Percentiles rank a stretch among this genome's conserved stretches.
phyloP scores from a whole-genome alignment of 2,329 filamentous ascomycete species.

The Microdochium trichocladiopsis region DNA sequence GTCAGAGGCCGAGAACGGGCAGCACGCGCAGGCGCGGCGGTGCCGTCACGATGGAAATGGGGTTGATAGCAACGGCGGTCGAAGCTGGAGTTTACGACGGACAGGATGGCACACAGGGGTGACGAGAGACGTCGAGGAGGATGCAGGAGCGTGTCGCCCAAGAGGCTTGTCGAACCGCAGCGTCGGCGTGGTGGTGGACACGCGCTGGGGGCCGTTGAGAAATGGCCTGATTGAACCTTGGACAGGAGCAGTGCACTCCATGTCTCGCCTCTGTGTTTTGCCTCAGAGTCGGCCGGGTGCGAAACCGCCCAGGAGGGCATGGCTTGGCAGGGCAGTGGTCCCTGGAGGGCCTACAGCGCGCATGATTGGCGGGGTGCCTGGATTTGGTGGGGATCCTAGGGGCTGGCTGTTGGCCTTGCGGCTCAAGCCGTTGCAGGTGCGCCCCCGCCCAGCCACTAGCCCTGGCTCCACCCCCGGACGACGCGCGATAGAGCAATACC shows the following conservation, averaged over 20 bases:
- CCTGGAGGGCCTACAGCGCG: too few relatives aligned
- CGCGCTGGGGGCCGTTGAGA: neutral
- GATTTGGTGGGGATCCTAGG: neutral
- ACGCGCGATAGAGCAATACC: neutral
- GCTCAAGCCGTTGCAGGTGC: neutral
- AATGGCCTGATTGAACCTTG: neutral
- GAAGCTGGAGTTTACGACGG: too few relatives aligned
- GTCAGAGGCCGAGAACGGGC: too few relatives aligned
- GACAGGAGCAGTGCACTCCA: neutral
- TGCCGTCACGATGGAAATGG: too few relatives aligned
- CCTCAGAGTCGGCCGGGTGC: neutral
- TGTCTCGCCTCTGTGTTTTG: neutral
- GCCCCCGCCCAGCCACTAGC: neutral
- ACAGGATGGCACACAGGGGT: too few relatives aligned
- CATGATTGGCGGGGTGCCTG: neutral
- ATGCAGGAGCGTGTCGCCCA: too few relatives aligned
- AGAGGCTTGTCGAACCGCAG: too few relatives aligned
- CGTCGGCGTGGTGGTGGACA: too few relatives aligned
- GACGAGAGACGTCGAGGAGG: too few relatives aligned
- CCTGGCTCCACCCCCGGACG: neutral
- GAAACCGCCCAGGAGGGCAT: neutral
- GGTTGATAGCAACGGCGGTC: too few relatives aligned
- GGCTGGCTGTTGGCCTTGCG: neutral
- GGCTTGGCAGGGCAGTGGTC: too few relatives aligned
- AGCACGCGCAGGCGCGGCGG: too few relatives aligned